Conservation (phyloP, 768 basidiomycete species). For the Boletellus ananas region DNA sequence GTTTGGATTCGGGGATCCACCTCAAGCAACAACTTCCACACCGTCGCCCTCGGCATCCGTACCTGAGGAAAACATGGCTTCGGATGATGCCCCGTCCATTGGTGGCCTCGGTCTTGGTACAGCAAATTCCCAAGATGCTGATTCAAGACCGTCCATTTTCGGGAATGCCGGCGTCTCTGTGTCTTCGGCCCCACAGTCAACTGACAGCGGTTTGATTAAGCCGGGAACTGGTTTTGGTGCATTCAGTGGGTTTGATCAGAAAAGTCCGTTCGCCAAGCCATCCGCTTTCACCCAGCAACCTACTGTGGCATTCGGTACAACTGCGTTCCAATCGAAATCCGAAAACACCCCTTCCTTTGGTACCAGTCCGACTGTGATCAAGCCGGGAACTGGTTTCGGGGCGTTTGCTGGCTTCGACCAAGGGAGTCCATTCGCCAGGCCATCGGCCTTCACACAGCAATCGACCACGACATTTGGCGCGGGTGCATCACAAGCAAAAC, state of each 20-base stretch:
- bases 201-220: conserved; percentile 25
- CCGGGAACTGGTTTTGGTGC: conserved; percentile 36
- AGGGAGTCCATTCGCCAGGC: conserved; percentile 24
- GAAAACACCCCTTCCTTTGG: no score
- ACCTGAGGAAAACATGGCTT: conserved; percentile 32
- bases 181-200: conserved; percentile 13
- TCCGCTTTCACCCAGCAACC: conserved; percentile 17
- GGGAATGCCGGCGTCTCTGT: conserved; percentile 20
- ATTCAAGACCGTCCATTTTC: conserved; percentile 32
- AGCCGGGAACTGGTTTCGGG: conserved; percentile 35
- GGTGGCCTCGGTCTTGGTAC: conserved; percentile 31
- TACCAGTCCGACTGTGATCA: conserved; percentile 16
- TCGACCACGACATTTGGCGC: no score
- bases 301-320: no score
- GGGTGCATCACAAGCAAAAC: no score
- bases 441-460: background rate
- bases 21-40: conserved; percentile 4
- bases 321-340: no score
- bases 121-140: conserved; percentile 20
- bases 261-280: conserved; percentile 23
- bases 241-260: conserved; percentile 23
- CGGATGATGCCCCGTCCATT: conserved; percentile 30
- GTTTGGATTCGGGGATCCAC: conserved; percentile 19
- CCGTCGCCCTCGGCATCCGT: conserved; percentile 2
- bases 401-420: conserved; percentile 24